Conservation (phyloP, 164 flowering plant genomes). For the Platanus orientalis region DNA sequence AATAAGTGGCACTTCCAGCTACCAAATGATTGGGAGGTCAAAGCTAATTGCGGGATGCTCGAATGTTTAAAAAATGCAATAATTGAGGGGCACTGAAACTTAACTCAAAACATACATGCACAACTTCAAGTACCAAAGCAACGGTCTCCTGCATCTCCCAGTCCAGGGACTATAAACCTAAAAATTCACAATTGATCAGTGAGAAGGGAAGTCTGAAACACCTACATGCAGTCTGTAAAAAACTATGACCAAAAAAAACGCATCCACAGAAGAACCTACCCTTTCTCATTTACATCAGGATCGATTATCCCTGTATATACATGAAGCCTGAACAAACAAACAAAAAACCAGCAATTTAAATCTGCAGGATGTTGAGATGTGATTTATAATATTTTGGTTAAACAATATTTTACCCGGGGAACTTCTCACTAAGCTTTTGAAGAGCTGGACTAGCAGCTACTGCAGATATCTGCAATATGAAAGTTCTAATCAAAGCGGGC, state of each 20-base stretch:
- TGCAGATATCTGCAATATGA: conserved; percentile 68
- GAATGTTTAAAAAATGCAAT: too few species aligned
- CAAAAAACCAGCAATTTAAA: conserved; percentile 1
- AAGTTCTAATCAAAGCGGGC: neutral
- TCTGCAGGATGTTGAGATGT: neutral
- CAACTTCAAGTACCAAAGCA: conserved; percentile 66
- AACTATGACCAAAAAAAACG: neutral
- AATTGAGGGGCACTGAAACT: neutral
- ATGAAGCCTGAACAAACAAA: conserved; percentile 58
- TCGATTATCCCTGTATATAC: conserved; percentile 85
- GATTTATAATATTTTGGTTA: neutral
- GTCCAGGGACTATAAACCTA: conserved; percentile 91
- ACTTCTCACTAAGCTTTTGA: conserved; percentile 80
- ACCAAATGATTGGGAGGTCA: too few species aligned
- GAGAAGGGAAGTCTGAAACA: neutral
- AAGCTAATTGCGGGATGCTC: too few species aligned
- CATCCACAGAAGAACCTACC: conserved; percentile 34
- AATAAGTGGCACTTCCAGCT: too few species aligned
- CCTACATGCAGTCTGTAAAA: neutral
- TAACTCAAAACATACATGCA: neutral
- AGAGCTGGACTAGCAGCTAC: conserved; percentile 99
- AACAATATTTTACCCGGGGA: conserved; percentile 61
- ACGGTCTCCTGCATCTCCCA: conserved; percentile 97
- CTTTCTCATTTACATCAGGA: conserved; percentile 77
- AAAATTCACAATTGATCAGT: conserved; percentile 10